These are phyloP conservation scores for Zygosaccharomyces sapae DNA, from an alignment of 1,139 yeast genomes.

Conservation along the genomic window DNA sequence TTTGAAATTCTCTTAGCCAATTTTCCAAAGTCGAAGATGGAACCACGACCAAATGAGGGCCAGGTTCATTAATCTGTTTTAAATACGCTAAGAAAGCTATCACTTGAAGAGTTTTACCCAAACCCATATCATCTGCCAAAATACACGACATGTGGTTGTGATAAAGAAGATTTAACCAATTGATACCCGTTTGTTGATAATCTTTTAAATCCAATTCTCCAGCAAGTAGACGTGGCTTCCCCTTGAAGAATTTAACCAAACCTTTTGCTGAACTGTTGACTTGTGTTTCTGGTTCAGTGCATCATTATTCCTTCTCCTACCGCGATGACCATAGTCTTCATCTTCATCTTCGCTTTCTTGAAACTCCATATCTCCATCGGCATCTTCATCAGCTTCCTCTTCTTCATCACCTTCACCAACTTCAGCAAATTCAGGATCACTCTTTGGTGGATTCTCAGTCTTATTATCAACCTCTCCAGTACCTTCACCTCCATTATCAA, in stretches of 20 bases:
- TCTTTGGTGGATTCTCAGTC: background rate
- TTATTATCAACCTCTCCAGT: background rate
- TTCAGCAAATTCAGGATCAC: background rate
- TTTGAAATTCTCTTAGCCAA: slow-evolving; percentile 91
- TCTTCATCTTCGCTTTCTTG: slow-evolving; percentile 34
- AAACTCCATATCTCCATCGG: slow-evolving; percentile 37
- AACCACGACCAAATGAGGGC: slow-evolving; percentile 83
- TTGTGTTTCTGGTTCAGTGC: slow-evolving; percentile 14
- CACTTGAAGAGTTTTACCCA: slow-evolving; percentile 95
- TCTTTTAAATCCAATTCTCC: slow-evolving; percentile 66
- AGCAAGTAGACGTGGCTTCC: slow-evolving; percentile 65
- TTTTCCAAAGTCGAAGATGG: slow-evolving; percentile 96
- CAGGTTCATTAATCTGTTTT: slow-evolving; percentile 55
- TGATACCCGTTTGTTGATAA: slow-evolving; percentile 92
- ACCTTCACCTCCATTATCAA: background rate
- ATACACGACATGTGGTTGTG: slow-evolving; percentile 80
- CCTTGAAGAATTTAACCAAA: slow-evolving; percentile 53
- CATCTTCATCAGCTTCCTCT: slow-evolving; percentile 26
- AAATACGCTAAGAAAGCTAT: slow-evolving; percentile 87
- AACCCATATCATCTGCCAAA: slow-evolving; percentile 96
- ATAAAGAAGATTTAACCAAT: slow-evolving; percentile 84
- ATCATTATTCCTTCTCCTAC: slow-evolving; percentile 12
- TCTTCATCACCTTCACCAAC: slow-evolving; percentile 16
- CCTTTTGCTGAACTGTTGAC: slow-evolving; percentile 10
- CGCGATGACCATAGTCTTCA: slow-evolving; percentile 34